Evolutionary conservation across 768 basidiomycete species (phyloP), one percentile per base, ranked within the genome.

Genomic region (Rhodotorula diobovata): DNA sequence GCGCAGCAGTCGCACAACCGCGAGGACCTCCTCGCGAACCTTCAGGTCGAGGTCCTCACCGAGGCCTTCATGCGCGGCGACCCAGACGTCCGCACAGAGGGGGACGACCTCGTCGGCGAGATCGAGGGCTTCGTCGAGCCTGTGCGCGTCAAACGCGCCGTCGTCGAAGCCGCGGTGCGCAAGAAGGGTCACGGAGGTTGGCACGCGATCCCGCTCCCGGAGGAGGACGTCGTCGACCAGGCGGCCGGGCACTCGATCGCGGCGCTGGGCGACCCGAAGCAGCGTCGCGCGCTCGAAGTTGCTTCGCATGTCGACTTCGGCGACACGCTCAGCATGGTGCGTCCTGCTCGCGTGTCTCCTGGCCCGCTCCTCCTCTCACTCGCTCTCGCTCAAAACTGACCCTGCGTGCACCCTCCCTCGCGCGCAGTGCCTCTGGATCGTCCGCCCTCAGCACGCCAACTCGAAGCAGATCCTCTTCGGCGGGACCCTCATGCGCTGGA

Each of bases 401-500:
- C 2, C 15, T 64, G 2, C 7, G 60, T 23, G 5, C 34, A 5
- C 21, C 58, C 50, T 30, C 12, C n/a, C 21, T 21, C 32, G 6
- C 32, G 21, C 10, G 20, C 54, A 71, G 70, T 61, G 67, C 30
- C 48, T 75, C 1, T 75, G 70, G 70, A 71, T 71, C 57, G 73
- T 75, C 20, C 63, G 73, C 11, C 73, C 73, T 30, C 73, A 75
- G 48, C 60, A 69, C 18, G 66, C 56, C 68, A 74, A 74, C 63
- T 57, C 53, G 32, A 74, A 74, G 63, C 25, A 59, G 7, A 63
- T 75, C 39, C 65, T 75, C 9, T 75, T 75, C 46, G 73, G 73
- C 54, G 73, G 73, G 12, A 54, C 60, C 14, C 64, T 75, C 25
- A 71, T 75, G 64, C 63, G 73, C 12, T 75, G 73, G 65, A 63